phyloP scores from a whole-genome alignment of 345 rosid genomes.

The Kandelia obovata region DNA sequence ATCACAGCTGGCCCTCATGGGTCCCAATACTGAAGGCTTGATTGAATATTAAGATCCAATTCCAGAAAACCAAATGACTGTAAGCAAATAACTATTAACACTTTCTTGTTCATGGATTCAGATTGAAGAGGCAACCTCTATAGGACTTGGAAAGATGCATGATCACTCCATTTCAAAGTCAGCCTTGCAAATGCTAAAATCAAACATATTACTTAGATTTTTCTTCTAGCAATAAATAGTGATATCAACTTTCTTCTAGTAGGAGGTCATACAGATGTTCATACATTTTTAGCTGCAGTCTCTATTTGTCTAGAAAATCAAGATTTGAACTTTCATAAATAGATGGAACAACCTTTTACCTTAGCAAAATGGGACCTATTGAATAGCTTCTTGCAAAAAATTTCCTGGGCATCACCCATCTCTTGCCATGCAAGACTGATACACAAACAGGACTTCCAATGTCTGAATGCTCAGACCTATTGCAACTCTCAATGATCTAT shows the following conservation, averaged over 20 bases:
- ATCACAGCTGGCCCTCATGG: slow-evolving; percentile 41
- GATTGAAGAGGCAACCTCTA: neutral
- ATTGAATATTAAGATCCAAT: slow-evolving; percentile 40
- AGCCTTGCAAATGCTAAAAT: no score
- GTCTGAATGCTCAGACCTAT: slow-evolving; percentile 61
- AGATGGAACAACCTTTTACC: neutral
- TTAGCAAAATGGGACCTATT: slow-evolving; percentile 32
- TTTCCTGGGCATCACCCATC: slow-evolving; percentile 87
- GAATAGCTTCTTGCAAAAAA: slow-evolving; percentile 44
- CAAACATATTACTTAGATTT: slow-evolving; percentile 10
- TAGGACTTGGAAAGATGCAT: no score
- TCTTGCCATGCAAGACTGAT: slow-evolving; percentile 71
- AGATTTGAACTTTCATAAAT: neutral
- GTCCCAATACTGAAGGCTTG: slow-evolving; percentile 47
- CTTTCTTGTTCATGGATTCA: no score
- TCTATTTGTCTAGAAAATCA: no score
- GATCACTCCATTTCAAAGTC: no score
- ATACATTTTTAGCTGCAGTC: no score
- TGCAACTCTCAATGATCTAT: slow-evolving; percentile 93
- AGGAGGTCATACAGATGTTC: no score
- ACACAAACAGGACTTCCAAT: slow-evolving; percentile 60
- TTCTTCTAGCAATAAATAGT: neutral
- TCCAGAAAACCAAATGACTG: slow-evolving; percentile 24
- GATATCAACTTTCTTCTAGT: no score
- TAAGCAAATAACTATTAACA: neutral